Evolutionary conservation across 208 protist species (phyloP).

Genomic region (Crithidia mellificae): DNA sequence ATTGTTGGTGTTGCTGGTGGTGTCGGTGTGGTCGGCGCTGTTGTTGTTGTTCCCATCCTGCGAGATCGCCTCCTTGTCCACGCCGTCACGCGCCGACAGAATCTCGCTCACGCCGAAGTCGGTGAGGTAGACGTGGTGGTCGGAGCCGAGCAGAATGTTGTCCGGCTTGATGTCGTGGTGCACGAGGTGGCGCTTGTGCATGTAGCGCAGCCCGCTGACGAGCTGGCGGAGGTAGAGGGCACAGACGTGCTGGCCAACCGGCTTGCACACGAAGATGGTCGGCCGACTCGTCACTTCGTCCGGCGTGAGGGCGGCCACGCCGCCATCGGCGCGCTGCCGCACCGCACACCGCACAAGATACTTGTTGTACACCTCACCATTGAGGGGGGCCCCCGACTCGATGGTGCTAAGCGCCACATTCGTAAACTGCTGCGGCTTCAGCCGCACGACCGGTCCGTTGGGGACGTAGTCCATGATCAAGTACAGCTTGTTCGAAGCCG

Average conservation of each 20-base stretch:
- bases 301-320: conserved; percentile 24
- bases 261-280: conserved; percentile 45
- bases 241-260: conserved; percentile 44
- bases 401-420: conserved; percentile 30
- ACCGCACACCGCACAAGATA: conserved; percentile 43
- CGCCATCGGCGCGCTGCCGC: conserved; percentile 26
- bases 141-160: conserved; percentile 67
- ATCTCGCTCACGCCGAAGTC: conserved; percentile 86
- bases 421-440: conserved; percentile 42
- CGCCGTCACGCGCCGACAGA: conserved; percentile 18
- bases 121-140: conserved; percentile 62
- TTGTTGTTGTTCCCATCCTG: conserved; percentile 1
- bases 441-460: conserved; percentile 67
- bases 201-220: conserved; percentile 71
- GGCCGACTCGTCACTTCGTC: conserved; percentile 35
- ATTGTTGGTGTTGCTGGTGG: not conserved
- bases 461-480: conserved; percentile 93
- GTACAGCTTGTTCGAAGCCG: conserved; percentile 83
- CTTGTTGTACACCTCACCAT: conserved; percentile 39
- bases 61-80: conserved; percentile 17
- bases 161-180: conserved; percentile 87
- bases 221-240: conserved; percentile 71
- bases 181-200: conserved; percentile 73
- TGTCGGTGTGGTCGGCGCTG: too few species aligned
- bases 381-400: conserved; percentile 33